Evolutionary conservation across 257 asterid genomes (phyloP), one percentile per base, ranked within the genome.

Genomic region (Anisodus acutangulus): DNA sequence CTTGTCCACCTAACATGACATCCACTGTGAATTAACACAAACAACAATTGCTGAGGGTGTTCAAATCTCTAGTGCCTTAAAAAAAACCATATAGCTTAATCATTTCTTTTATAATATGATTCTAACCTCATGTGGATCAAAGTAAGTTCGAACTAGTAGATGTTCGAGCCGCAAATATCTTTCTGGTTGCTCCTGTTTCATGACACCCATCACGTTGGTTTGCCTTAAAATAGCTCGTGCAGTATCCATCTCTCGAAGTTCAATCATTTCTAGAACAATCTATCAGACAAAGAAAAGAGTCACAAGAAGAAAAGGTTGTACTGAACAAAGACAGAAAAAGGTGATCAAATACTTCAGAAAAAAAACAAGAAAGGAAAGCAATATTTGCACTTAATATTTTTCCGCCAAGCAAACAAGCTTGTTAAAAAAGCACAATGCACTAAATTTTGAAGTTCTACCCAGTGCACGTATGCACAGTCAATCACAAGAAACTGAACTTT

Each of bases 241-340:
- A 11, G 98, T 96, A 83, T 96, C 99, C 89, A 93, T 92, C 93
- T 96, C 99, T 85, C 99, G 94, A 84, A 96, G 97, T 90, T 96
- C 99, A 89, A 96, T 96, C 99, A 96, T 96, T 90, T 96, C 98
- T 67, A 96, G 83, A 82, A 96, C 99, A 90, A 96, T 96, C 98
- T 96, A 85, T 51, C 51, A 43, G 8, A 39, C 6, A 83, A 78
- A 16, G 60, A 64, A 15, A 66, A 66, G 63, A 87, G 26, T 78
- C n/a, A 53, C 31, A 64, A 78, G 3, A 26, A 76, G 19, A 26
- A 76, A 76, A 22, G 45, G 41, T 51, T 76, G 47, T 54, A 49
- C 43, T 51, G 15, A 76, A 76, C 6, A 64, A 26, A 76, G 26
- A 76, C 45, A 76, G 49, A 51, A 78, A 53, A 53, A 8, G 49